These are phyloP conservation scores for Phytophthora sojae DNA, from an alignment of 352 stramenopile species.

Conservation along the genomic window DNA sequence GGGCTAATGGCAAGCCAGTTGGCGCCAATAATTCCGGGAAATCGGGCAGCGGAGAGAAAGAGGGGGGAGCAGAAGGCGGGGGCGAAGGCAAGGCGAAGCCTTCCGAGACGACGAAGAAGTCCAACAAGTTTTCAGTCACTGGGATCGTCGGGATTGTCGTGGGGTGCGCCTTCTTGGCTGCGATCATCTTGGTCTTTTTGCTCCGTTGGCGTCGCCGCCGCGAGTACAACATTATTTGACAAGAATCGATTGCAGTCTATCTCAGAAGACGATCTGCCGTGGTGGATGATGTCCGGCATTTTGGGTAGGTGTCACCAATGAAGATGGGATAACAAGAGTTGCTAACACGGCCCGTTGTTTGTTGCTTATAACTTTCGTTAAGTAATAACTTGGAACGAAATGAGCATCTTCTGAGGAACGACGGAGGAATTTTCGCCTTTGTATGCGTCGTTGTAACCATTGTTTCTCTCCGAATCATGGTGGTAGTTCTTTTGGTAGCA, in stretches of 20 bases:
- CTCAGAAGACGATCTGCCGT: background rate
- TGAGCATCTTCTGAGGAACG: background rate
- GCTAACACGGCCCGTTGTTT: background rate
- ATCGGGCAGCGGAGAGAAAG: constrained; percentile 26
- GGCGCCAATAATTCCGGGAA: constrained; percentile 35
- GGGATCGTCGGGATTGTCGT: constrained; percentile 58
- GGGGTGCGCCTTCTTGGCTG: constrained; percentile 49
- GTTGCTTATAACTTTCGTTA: constrained; percentile 9
- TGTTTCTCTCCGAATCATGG: constrained; percentile 11
- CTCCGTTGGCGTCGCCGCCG: constrained; percentile 39
- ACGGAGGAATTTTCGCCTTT: constrained; percentile 22
- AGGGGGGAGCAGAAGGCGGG: constrained; percentile 2
- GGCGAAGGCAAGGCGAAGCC: constrained; percentile 11
- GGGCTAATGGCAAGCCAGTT: constrained; percentile 26
- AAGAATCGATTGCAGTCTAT: background rate
- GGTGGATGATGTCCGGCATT: constrained; percentile 5
- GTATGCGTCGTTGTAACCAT: constrained; percentile 7
- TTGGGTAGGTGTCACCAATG: constrained; percentile 19
- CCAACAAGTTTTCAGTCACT: constrained; percentile 44
- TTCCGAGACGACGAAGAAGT: constrained; percentile 23
- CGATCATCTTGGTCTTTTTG: constrained; percentile 52
- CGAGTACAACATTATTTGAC: constrained; percentile 65
- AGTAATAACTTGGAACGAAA: constrained; percentile 10
- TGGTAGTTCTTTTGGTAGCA: constrained; percentile 8
- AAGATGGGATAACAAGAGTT: background rate